A percentile compares a stretch with the other conserved stretches of the same genome.
These are phyloP conservation scores for Barnettozyma siamensis DNA, from an alignment of 805 yeast species.

Conservation along the genomic window DNA sequence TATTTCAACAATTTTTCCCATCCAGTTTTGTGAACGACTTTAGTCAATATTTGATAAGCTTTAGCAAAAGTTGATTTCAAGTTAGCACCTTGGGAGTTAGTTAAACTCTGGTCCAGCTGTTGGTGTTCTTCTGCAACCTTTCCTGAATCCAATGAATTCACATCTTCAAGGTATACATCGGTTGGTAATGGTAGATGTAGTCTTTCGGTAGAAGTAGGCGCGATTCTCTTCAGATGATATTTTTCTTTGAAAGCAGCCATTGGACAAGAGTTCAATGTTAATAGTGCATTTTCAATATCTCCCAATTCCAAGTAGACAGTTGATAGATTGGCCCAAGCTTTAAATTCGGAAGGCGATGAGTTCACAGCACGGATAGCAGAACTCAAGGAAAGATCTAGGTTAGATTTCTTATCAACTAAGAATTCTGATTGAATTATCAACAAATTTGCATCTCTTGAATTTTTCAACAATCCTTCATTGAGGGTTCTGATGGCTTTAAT, in stretches of 20 bases:
- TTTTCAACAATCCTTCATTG: slow-evolving; percentile 41
- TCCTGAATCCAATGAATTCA: slow-evolving; percentile 57
- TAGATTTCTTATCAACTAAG: slow-evolving; percentile 42
- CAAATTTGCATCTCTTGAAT: slow-evolving; percentile 52
- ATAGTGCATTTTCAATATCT: slow-evolving; percentile 65
- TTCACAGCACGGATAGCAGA: slow-evolving; percentile 61
- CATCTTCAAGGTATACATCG: slow-evolving; percentile 67
- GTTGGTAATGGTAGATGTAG: slow-evolving; percentile 72
- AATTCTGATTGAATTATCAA: slow-evolving; percentile 53
- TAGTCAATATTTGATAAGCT: slow-evolving; percentile 57
- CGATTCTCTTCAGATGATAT: slow-evolving; percentile 54
- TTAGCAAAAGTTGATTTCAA: slow-evolving; percentile 52
- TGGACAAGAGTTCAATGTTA: slow-evolving; percentile 75
- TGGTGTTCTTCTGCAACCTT: slow-evolving; percentile 63
- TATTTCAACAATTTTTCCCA: slow-evolving; percentile 63
- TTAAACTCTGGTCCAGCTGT: slow-evolving; percentile 54
- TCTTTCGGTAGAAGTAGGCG: slow-evolving; percentile 44
- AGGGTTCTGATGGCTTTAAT: slow-evolving; percentile 49
- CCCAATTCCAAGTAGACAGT: slow-evolving; percentile 55
- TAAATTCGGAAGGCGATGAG: slow-evolving; percentile 69
- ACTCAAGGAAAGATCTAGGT: slow-evolving; percentile 51
- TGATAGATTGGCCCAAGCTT: slow-evolving; percentile 66
- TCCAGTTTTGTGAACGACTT: slow-evolving; percentile 60
- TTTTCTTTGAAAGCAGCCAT: slow-evolving; percentile 67
- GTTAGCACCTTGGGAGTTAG: slow-evolving; percentile 63